Evolutionary conservation across 768 basidiomycete species (phyloP), one percentile per base, ranked within the genome.

Genomic region (Termitomyces sp.): DNA sequence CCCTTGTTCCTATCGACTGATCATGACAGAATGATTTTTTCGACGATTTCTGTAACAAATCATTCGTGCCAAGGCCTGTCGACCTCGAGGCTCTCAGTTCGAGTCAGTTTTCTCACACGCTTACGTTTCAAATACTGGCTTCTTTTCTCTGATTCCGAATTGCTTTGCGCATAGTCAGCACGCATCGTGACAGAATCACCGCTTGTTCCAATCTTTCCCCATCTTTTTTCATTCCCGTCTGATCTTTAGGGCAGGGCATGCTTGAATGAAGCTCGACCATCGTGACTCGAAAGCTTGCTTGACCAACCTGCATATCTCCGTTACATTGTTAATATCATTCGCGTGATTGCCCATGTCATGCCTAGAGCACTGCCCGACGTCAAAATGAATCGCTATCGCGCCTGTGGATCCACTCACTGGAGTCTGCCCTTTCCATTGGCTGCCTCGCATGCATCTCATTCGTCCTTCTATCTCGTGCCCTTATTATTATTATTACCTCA

Each of bases 251-350:
- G 43, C 43, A 45, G 26, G 44, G 15, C 4, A 19, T 14, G 17
- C 3, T 6, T 7, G 9, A 45, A 26, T 44, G 8, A 42, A 42
- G 14, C 15, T 37, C 15, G 15, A 17, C 23, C 31, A 14, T 28
- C 44, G 44, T 28, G 30, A 35, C 12, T 23, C 30, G 19, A 53
- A 53, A 57, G 46, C 38, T 44, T 57, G 53, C 26, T 42, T 57
- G 56, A 57, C 46, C 51, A 23, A 7, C 31, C 31, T n/a, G 15
- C 37, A 38, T 38, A 50, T 57, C 44, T 33, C 38, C 35, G 46
- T 57, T 30, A 19, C 28, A 49, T 41, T 49, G 3, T 33, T 21
- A 19, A 50, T 9, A 21, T 17, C 41, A 41, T 38, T 51, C 45
- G 38, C 33, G 19, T 42, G 51, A 57, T 48, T n/a, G 44, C 26